Evolutionary conservation across 2,329 filamentous ascomycete species (phyloP).

Genomic region (Aspergillus fumigatiaffinis): DNA sequence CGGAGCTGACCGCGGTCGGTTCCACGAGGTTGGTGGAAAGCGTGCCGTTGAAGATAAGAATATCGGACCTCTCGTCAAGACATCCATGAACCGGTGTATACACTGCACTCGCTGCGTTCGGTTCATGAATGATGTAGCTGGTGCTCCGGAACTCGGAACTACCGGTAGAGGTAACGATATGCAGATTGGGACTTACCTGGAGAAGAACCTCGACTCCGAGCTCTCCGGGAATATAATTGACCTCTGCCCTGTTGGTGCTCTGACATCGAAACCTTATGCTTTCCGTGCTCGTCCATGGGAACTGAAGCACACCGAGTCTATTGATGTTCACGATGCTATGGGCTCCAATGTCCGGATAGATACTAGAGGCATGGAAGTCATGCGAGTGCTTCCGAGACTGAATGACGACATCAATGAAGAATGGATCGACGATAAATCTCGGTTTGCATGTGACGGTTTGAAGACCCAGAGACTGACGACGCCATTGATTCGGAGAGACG

Average conservation of each 20-base stretch:
- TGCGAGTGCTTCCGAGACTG: conserved; percentile 86
- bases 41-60: conserved; percentile 99
- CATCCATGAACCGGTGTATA: conserved; percentile 99
- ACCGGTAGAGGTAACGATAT: conserved; percentile 94
- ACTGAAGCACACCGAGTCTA: conserved; percentile 89
- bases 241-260: conserved; percentile 92
- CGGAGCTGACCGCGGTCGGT: conserved; percentile 89
- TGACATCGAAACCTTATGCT: conserved; percentile 95
- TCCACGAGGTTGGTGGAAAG: conserved; percentile 94
- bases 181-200: conserved; percentile 96
- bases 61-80: conserved; percentile 96
- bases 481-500: conserved; percentile 79
- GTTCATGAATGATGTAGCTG: conserved; percentile 95
- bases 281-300: conserved; percentile 98
- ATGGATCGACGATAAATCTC: conserved; percentile 98
- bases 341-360: conserved; percentile 95
- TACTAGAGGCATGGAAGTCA: conserved; percentile 88
- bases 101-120: conserved; percentile 98
- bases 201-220: conserved; percentile 89
- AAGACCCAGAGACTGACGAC: conserved; percentile 95
- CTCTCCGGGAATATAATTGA: conserved; percentile 97
- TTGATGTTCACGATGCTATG: conserved; percentile 88
- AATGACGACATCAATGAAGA: conserved; percentile 99
- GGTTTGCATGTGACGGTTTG: conserved; percentile 93
- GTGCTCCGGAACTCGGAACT: conserved; percentile 90